Percentiles rank a stretch among this genome's conserved stretches.
Evolutionary conservation across 2,329 filamentous ascomycete species (phyloP).

Genomic region (Aspergillus sp.): DNA sequence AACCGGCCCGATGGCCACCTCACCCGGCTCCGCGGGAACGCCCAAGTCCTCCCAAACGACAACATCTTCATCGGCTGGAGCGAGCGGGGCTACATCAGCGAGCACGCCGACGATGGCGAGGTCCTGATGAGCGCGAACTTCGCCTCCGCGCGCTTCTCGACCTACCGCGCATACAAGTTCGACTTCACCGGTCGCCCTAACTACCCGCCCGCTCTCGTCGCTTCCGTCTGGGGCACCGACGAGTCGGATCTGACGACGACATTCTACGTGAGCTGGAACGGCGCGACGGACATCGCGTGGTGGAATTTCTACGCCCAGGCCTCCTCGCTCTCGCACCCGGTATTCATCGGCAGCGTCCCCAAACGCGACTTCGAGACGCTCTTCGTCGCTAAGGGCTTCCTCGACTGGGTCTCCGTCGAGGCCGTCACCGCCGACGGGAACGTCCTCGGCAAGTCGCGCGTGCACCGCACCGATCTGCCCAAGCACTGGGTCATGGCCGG

Average conservation of each 20-base stretch:
- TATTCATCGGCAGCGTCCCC: constrained; percentile 17
- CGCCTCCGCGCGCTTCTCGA: constrained; percentile 21
- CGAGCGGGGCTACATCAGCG: constrained; percentile 24
- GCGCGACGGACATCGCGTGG: constrained; percentile 27
- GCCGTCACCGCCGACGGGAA: constrained; percentile 17
- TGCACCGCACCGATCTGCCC: constrained; percentile 7
- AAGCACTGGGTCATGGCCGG: constrained; percentile 9
- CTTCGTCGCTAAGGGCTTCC: constrained; percentile 19
- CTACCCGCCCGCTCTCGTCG: constrained; percentile 20
- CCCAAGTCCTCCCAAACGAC: constrained; percentile 24
- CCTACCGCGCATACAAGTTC: constrained; percentile 32
- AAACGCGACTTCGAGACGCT: constrained; percentile 30
- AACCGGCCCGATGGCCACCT: constrained; percentile 23
- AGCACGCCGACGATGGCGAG: constrained; percentile 20
- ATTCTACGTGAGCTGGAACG: constrained; percentile 28
- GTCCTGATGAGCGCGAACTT: constrained; percentile 26
- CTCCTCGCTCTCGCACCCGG: constrained; percentile 14
- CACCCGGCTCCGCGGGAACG: constrained; percentile 25
- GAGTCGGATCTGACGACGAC: constrained; percentile 18
- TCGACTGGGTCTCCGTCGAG: constrained; percentile 23
- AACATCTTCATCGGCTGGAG: constrained; percentile 31
- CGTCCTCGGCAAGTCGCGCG: constrained; percentile 13
- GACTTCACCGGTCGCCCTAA: constrained; percentile 25
- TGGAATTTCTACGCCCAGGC: constrained; percentile 27
- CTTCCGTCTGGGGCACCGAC: constrained; percentile 19